Evolutionary conservation across 73 alveolate species (phyloP).

Genomic region (Breviolum minutum): DNA sequence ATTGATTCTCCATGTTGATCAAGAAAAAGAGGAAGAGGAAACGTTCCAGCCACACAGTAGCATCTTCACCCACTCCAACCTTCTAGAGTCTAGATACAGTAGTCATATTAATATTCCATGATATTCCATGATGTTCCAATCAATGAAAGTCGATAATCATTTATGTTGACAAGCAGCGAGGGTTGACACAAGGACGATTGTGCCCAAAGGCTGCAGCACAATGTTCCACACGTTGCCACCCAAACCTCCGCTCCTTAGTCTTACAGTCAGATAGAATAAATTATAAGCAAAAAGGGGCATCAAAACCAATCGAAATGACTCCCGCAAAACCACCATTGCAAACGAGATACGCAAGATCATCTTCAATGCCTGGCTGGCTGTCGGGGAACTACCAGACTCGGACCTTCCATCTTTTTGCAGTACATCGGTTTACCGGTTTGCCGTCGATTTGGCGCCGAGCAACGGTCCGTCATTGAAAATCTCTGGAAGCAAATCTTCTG

Average conservation of each 20-base stretch:
- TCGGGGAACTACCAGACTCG: too few species aligned
- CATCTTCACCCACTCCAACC: too few species aligned
- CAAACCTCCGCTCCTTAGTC: slow-evolving; percentile 1
- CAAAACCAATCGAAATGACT: not conserved
- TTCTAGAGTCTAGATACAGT: too few species aligned
- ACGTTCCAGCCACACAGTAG: too few species aligned
- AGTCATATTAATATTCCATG: not conserved
- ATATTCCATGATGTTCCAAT: not conserved
- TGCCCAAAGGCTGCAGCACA: slow-evolving; percentile 42
- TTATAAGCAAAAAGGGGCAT: too few species aligned
- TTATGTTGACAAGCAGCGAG: not conserved
- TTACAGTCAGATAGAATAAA: not conserved
- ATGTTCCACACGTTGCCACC: slow-evolving; percentile 43
- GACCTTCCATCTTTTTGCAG: not conserved
- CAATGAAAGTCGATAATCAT: not conserved
- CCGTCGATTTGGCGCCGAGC: too few species aligned
- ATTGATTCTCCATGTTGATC: too few species aligned
- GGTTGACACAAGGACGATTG: slow-evolving; percentile 15
- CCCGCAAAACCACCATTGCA: not conserved
- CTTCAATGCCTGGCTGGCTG: slow-evolving; percentile 8
- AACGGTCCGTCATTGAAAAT: slow-evolving; percentile 16
- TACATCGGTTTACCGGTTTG: not conserved
- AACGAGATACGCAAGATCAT: not conserved
- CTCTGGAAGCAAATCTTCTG: slow-evolving; percentile 11
- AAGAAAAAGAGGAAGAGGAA: too few species aligned